Evolutionary conservation across 139 green algal genomes (phyloP), one percentile per base, ranked within the genome.

Genomic region (Chlamydomonas sp.): DNA sequence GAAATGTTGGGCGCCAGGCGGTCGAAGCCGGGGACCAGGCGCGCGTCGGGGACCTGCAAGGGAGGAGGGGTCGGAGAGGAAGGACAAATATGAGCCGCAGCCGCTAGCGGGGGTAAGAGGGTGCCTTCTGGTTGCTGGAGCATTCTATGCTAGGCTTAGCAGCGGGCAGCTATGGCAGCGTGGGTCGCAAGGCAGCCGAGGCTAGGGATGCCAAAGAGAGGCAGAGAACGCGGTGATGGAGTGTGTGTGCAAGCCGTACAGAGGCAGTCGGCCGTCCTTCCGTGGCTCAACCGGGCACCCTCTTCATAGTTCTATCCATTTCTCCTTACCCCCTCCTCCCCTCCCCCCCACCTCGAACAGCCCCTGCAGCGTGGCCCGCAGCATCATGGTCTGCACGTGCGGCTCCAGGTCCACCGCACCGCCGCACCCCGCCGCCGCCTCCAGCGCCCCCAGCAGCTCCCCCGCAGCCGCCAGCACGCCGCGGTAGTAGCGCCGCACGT

Each of bases 401-500:
- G 73, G 74, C 73, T 81, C 74, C 31, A 14, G 6, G 3, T 82
- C 84, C 64, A 83, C 75, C 5, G 4, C 63, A 20, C 83, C 83
- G 72, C 9, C 8, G 18, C 1, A 5, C 1, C 1, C 73, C 72
- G 67, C 62, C 20, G 76, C 31, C 10, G 3, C 31, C 9, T 83
- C 84, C 64, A 77, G 57, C 3, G 49, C 31, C 14, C 20, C 15
- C 75, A 88, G 75, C 84, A 88, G 74, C 75, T 83, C 75, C 16
- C 75, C 75, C 1, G 57, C 63, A 16, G 63, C 8, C 3, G 5
- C 14, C 84, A 82, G 17, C 76, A 88, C 75, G 8, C 74, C 74
- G 63, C 84, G 49, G 66, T 71, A 88, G 63, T 88, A 88, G 64
- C 74, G 75, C 84, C 84, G 77, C 17, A 88, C 75, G 20, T 88